These are phyloP conservation scores for Boletus patriciae DNA, from an alignment of 768 basidiomycete genomes.

Conservation along the genomic window DNA sequence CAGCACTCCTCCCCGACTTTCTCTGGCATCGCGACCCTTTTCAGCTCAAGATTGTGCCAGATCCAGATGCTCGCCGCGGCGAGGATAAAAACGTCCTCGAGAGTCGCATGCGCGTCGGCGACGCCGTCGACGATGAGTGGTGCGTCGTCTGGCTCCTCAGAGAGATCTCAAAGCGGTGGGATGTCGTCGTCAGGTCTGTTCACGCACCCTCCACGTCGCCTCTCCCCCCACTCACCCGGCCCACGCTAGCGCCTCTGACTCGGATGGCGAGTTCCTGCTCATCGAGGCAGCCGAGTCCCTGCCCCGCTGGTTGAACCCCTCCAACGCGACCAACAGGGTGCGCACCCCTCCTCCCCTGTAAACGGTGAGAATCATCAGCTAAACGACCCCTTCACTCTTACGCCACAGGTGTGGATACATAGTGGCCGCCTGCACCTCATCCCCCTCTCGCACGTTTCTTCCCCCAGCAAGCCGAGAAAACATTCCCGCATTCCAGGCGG, in stretches of 20 bases:
- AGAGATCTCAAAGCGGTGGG: slow-evolving; percentile 76
- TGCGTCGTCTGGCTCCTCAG: slow-evolving; percentile 85
- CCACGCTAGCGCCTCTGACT: slow-evolving; percentile 58
- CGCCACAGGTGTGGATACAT: slow-evolving; percentile 87
- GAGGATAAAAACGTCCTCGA: slow-evolving; percentile 60
- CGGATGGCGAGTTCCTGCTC: slow-evolving; percentile 93
- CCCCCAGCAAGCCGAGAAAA: slow-evolving; percentile 53
- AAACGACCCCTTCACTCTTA: slow-evolving; percentile 32
- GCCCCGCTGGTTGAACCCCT: slow-evolving; percentile 88
- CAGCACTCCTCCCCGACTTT: slow-evolving; percentile 56
- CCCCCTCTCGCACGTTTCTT: slow-evolving; percentile 74
- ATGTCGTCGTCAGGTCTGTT: slow-evolving; percentile 73
- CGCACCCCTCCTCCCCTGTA: slow-evolving; percentile 38
- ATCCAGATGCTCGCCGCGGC: slow-evolving; percentile 38
- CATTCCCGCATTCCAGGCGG: slow-evolving; percentile 45
- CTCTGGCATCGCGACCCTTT: slow-evolving; percentile 87
- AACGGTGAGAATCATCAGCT: slow-evolving; percentile 35
- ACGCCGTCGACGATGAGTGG: slow-evolving; percentile 99
- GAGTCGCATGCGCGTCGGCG: slow-evolving; percentile 88
- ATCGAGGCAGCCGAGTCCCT: slow-evolving; percentile 93
- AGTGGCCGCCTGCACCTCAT: slow-evolving; percentile 81
- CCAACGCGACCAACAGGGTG: slow-evolving; percentile 92
- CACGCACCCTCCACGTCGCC: neutral
- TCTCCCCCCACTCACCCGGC: slow-evolving; percentile 1
- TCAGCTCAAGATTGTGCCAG: slow-evolving; percentile 64